Base-by-base conservation (phyloP, 2,329 filamentous ascomycete genomes). In the Podosphaera aphanis region DNA sequence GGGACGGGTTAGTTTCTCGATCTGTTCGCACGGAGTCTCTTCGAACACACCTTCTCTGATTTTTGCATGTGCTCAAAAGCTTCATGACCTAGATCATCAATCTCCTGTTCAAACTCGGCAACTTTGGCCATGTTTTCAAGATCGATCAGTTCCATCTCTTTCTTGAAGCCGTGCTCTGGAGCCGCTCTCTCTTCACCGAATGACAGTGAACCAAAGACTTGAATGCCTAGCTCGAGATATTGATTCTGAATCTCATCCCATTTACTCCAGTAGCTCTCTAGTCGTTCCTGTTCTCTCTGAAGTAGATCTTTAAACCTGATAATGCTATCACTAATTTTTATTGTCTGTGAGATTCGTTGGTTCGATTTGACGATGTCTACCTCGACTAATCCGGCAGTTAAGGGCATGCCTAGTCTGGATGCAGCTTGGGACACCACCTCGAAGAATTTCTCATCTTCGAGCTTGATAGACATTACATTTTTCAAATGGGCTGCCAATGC, bases 221-320 rank as follows among this genome's bases (percentile, higher is more conserved):
- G 43, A 27, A 49, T 46, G 16, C 51, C 54, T 35, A 57, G 48
- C 43, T 49, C 46, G 10, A 53, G 18, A 40, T 55, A 56, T 31
- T 59, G 56, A 7, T 43, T 29, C 45, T 58, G 54, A 1, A 57
- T 13, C 1, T 52, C 49, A 23, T 57, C 51, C 53, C 54, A 59
- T 21, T 53, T 38, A 29, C 48, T 52, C 57, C 56, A 59, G n/a
- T 49, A 51, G 1, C 50, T 49, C 13, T 48, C 48, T 35, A 58
- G 18, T 20, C 53, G 53, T 1, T 29, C 43, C 37, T 52, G 48
- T 19, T 46, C 45, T 8, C 46, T 50, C 39, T 53, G 48, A 13
- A 57, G 21, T 3, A 50, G 18, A 11, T 35, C 44, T 27, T 50
- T 52, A 46, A 55, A 57, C 5, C 21, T 36, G 11, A 36, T 46